Base-by-base conservation (phyloP, 305 asterid species). In the Euphrasia arctica region DNA sequence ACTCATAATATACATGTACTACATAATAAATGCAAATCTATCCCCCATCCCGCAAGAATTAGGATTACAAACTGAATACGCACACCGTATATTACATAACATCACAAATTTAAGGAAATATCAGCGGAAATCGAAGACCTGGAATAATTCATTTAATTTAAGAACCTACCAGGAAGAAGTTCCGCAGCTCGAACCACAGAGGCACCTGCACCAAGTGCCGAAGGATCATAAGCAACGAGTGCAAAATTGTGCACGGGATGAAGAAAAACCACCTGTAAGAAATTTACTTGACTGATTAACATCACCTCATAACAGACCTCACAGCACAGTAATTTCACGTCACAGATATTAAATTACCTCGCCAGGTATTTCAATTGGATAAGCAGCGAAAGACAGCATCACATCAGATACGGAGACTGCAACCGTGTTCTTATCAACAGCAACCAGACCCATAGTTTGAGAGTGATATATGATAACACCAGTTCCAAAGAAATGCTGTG, bases 161-260 rank as follows among this genome's bases (percentile, higher is more conserved):
- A 72, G 58, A 67, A 69, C 79, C 52, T 83, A 91, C 99, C 98
- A 28, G 98, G 95, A 77, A 85, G 93, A 76, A 94, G 99, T 82
- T 94, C 89, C 78, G 98, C 98, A 76, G 98, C 91, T 68, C 86
- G 90, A 75, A 94, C 96, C 67, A 79, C 79, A 48, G 96, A 86
- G 63, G 89, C 79, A 68, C 98, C 99, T 54, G 79, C 75, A 77
- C 97, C 99, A 74, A 94, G 81, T 25, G 91, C 80, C 36, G 96
- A 81, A 72, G 99, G 99, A 68, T 94, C 85, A 69, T 94, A 94
- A 9, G 99, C 97, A 64, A 94, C 98, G 67, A 94, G 84, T 48
- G 98, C 98, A 75, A 80, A 94, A 79, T 94, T 94, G 71, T 94
- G 99, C 64, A 94, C 95, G 56, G 99, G 99, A 70, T 94, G 98